Percentiles rank a stretch among this genome's conserved stretches.
These are phyloP conservation scores for Tricholoma sp. DNA, from an alignment of 768 basidiomycete genomes.

Conservation along the genomic window DNA sequence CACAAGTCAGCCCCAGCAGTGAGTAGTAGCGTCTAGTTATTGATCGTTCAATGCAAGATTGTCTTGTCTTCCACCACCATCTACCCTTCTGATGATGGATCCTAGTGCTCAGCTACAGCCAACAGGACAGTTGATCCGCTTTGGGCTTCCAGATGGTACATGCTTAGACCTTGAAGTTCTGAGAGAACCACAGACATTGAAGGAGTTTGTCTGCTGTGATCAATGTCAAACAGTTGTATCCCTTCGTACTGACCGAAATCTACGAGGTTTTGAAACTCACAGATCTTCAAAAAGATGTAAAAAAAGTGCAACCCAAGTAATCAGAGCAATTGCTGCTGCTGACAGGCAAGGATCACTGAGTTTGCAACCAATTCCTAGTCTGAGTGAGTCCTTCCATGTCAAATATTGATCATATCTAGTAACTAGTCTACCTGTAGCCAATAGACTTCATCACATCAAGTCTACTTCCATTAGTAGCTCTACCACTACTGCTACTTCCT, in stretches of 20 bases:
- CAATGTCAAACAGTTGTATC: not conserved
- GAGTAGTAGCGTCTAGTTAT: too few species aligned
- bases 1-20: too few species aligned
- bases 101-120: not conserved
- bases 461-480: too few species aligned
- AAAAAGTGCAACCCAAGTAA: not conserved
- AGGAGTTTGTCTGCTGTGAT: not conserved
- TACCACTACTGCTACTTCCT: too few species aligned
- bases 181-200: not conserved
- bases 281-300: not conserved
- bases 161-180: not conserved
- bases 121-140: too few species aligned
- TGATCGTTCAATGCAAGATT: too few species aligned
- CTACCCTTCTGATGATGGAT: too few species aligned
- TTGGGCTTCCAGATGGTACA: not conserved
- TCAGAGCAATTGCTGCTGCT: not conserved
- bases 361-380: not conserved
- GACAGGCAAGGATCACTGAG: not conserved
- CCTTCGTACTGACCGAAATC: not conserved
- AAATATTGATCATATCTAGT: not conserved
- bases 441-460: too few species aligned
- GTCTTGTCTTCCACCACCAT: too few species aligned
- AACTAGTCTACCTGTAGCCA: too few species aligned
- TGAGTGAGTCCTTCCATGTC: not conserved
- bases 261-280: too few species aligned